Evolutionary conservation across 352 stramenopile species (phyloP), one percentile per base, ranked within the genome.

Genomic region (Phytophthora colocasiae): DNA sequence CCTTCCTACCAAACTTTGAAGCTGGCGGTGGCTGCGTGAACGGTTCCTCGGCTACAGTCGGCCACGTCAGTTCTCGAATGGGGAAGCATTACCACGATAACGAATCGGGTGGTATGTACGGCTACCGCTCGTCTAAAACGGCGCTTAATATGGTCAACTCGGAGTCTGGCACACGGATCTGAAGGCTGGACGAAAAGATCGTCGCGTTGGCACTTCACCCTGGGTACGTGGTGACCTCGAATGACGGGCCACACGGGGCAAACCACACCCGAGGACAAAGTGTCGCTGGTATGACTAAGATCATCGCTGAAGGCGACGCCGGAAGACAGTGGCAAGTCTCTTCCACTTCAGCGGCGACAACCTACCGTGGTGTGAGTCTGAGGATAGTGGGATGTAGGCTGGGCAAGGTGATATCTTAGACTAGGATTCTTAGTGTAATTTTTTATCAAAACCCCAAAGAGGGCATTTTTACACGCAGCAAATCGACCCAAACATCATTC

Each of bases 61-160:
- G 53, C 8, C 69, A 91, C 26, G 27, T 91, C 39, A 73, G 66
- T 11, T 87, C 76, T 8, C 50, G 54, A 11, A 61, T 86, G n/a
- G 48, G 83, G 83, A 11, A 82, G 78, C 38, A 76, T 90, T 38
- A 39, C 57, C n/a, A n/a, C 10, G 63, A 71, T 50, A 71, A 71
- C 51, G 63, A 38, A 0, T 71, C 63, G 3, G 63, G 57, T 6
- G 49, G 63, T 22, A 56, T 54, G 57, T 90, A 89, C 53, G 79
- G 77, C 36, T 92, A 94, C 66, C 73, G 80, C 29, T 72, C 81
- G 36, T 87, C 77, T 32, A 91, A 92, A 65, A 58, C 77, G 27
- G 86, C 80, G 27, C 63, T 90, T 17, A 94, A 94, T 65, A 87
- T 81, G 67, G 59, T 87, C 50, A 86, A 71, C 60, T 69, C 63